Conservation (phyloP, 768 basidiomycete species). For the Phallus indusiatus region DNA sequence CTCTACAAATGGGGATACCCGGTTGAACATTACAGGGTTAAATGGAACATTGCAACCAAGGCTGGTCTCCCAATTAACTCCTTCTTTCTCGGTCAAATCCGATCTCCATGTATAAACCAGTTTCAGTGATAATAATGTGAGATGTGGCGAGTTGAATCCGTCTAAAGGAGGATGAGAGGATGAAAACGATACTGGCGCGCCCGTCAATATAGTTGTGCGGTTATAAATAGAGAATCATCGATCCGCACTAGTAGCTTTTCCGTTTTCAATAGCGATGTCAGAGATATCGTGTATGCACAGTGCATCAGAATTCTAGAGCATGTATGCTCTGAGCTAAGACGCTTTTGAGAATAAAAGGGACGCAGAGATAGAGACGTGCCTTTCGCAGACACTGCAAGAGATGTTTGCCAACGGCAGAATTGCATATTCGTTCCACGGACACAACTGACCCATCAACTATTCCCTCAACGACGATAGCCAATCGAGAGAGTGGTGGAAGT, state of each 20-base stretch:
- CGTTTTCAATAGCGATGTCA: constrained; percentile 38
- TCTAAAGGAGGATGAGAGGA: constrained; percentile 2
- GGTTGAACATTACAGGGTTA: constrained; percentile 44
- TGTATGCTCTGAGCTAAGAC: neutral
- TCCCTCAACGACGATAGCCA: neutral
- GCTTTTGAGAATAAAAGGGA: neutral
- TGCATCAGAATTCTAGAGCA: constrained; percentile 43
- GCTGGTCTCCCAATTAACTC: constrained; percentile 10
- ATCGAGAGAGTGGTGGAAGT: neutral
- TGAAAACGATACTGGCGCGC: neutral
- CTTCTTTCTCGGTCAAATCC: constrained; percentile 6
- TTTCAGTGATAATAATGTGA: constrained; percentile 26
- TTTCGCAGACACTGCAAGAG: constrained; percentile 3
- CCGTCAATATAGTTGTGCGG: neutral
- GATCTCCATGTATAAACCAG: constrained; percentile 33
- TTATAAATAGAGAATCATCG: constrained; percentile 7
- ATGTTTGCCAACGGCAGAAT: constrained; percentile 4
- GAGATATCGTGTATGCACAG: constrained; percentile 54
- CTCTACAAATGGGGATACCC: constrained; percentile 45
- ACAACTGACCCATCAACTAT: constrained; percentile 2
- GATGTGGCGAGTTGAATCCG: neutral
- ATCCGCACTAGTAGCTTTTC: constrained; percentile 30
- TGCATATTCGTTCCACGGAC: neutral
- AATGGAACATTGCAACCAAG: constrained; percentile 26
- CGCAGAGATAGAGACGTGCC: neutral